These are phyloP conservation scores for Ampelomyces quisqualis DNA, from an alignment of 2,329 filamentous ascomycete species.

Conservation along the genomic window DNA sequence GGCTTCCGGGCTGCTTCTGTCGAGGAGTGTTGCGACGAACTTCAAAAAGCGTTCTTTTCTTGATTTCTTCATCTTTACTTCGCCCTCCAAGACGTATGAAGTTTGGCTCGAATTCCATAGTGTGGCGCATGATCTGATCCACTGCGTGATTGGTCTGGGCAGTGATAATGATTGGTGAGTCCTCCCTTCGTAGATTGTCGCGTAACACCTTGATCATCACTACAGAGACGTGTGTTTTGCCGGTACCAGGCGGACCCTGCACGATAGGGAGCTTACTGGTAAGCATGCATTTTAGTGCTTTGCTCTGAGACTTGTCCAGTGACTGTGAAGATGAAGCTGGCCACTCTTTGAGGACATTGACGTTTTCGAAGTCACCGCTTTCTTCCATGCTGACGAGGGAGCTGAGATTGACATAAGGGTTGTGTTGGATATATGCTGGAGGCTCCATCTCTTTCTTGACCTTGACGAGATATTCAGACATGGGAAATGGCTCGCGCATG, in stretches of 20 bases:
- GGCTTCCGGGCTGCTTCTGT: slow-evolving; percentile 39
- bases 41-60: slow-evolving; percentile 65
- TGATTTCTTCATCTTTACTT: slow-evolving; percentile 65
- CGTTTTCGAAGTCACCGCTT: slow-evolving; percentile 45
- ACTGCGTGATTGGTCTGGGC: slow-evolving; percentile 91
- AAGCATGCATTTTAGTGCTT: slow-evolving; percentile 68
- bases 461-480: slow-evolving; percentile 63
- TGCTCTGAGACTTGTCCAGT: slow-evolving; percentile 71
- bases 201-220: slow-evolving; percentile 67
- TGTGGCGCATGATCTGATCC: slow-evolving; percentile 72
- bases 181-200: slow-evolving; percentile 54
- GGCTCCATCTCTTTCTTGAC: slow-evolving; percentile 49
- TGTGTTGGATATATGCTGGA: slow-evolving; percentile 55
- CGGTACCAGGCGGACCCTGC: slow-evolving; percentile 78
- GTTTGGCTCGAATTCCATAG: slow-evolving; percentile 61
- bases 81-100: slow-evolving; percentile 70
- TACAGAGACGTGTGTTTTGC: slow-evolving; percentile 82
- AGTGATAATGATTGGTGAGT: slow-evolving; percentile 72
- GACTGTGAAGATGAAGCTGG: slow-evolving; percentile 49
- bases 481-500: slow-evolving; percentile 59
- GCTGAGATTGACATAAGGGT: slow-evolving; percentile 55
- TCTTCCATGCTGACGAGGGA: slow-evolving; percentile 45
- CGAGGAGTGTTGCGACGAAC: slow-evolving; percentile 47
- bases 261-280: slow-evolving; percentile 72
- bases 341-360: slow-evolving; percentile 59